These are phyloP conservation scores for Acer negundo DNA, from an alignment of 345 rosid species.

Conservation along the genomic window DNA sequence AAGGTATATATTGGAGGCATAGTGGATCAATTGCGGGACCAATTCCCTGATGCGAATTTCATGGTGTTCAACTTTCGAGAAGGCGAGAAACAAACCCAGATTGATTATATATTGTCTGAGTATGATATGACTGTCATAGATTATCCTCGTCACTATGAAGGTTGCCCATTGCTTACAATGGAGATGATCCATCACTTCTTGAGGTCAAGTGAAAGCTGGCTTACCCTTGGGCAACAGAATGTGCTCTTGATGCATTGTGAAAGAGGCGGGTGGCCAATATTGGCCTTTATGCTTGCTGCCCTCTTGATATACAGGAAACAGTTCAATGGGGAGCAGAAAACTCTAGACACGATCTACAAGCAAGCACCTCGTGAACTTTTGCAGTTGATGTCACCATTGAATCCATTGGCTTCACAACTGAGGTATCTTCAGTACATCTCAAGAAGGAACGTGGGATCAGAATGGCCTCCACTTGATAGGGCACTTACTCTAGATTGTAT, in stretches of 20 bases:
- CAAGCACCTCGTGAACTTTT: slow-evolving; percentile 73
- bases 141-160: slow-evolving; percentile 75
- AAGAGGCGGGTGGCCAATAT: slow-evolving; percentile 73
- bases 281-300: slow-evolving; percentile 83
- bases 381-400: slow-evolving; percentile 58
- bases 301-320: slow-evolving; percentile 66
- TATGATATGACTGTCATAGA: slow-evolving; percentile 83
- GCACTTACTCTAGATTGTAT: slow-evolving; percentile 67
- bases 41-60: slow-evolving; percentile 62
- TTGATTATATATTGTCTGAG: slow-evolving; percentile 52
- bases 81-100: slow-evolving; percentile 52
- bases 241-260: slow-evolving; percentile 71
- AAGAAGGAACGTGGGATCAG: slow-evolving; percentile 62
- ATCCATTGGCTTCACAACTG: slow-evolving; percentile 76
- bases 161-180: slow-evolving; percentile 74
- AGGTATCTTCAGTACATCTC: slow-evolving; percentile 80
- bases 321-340: slow-evolving; percentile 59
- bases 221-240: slow-evolving; percentile 60
- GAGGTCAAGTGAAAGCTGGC: slow-evolving; percentile 75
- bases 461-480: slow-evolving; percentile 71
- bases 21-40: slow-evolving; percentile 53
- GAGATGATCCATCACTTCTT: slow-evolving; percentile 71
- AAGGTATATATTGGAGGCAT: slow-evolving; percentile 54
- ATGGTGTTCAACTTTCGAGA: slow-evolving; percentile 83
- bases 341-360: slow-evolving; percentile 76